Evolutionary conservation across 2,329 filamentous ascomycete species (phyloP), one percentile per base, ranked within the genome.

Genomic region (Myriangium duriaei): DNA sequence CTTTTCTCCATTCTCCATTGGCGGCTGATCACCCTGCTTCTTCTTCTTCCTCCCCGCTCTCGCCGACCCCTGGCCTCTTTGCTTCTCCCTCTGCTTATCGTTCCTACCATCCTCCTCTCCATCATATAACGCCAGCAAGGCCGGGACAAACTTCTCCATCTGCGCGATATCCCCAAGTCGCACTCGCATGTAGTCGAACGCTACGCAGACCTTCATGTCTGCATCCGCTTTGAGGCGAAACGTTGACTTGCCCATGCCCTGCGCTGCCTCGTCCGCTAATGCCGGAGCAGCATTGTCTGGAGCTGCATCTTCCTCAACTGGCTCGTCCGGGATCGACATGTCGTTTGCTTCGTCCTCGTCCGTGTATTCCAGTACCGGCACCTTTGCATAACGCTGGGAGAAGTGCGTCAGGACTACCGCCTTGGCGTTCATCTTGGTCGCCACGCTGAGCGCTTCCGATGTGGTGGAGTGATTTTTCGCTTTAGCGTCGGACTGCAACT

Each of bases 381-480:
- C 66, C 60, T 88, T 88, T 51, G 84, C 80, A 58, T 98, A 98
- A 5, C 91, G 72, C 63, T 98, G 91, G 39, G 79, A 87, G 61
- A 98, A 98, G 58, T 98, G 91, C 5, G 91, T 98, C 34, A 98
- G 68, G 39, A 98, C 63, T 11, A 91, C 78, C 11, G 82, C 70
- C 46, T 78, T 74, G 0, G 87, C 91, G 17, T 71, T 60, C 91
- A 98, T 98, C 32, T 67, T 62, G 10, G 71, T 68, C 2, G 80
- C 88, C 3, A 96, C 72, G 31, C 67, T 69, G 3, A 98, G 70
- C 1, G 91, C 91, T 62, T 98, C 91, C 11, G 72, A 72, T 44
- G 86, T 83, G 6, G 91, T 98, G 28, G 74, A 83, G 64, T 98
- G 91, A 53, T 81, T 86, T 72, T 98, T 98, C 36, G 80, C 82